Conservation (phyloP, 192 early-diverging fungal species). For the Backusella tarrabulga region DNA sequence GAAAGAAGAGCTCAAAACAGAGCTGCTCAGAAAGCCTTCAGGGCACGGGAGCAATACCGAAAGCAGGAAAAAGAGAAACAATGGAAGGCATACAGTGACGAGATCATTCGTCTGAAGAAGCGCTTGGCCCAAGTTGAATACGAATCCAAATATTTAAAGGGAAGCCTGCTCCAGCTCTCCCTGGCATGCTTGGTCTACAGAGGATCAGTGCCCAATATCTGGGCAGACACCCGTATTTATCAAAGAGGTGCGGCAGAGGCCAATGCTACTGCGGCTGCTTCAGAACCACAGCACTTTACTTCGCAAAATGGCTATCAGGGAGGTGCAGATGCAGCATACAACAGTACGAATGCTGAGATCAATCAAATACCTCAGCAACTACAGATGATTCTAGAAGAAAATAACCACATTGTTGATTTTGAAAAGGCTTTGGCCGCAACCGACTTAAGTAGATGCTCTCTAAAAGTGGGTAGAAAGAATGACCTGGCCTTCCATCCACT, state of each 20-base stretch:
- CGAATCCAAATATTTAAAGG: slow-evolving; percentile 20
- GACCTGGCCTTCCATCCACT: not conserved
- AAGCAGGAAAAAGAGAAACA: slow-evolving; percentile 21
- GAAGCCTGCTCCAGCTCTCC: slow-evolving; percentile 12
- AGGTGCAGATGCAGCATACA: not conserved
- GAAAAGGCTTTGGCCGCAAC: slow-evolving; percentile 6
- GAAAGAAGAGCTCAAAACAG: slow-evolving; percentile 36
- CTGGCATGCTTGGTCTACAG: slow-evolving; percentile 6
- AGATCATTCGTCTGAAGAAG: slow-evolving; percentile 4
- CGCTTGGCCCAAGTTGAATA: slow-evolving; percentile 8
- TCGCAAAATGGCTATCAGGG: not conserved
- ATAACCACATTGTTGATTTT: slow-evolving; percentile 9
- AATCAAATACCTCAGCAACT: slow-evolving; percentile 6
- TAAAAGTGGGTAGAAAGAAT: not conserved
- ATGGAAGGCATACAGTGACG: slow-evolving; percentile 9
- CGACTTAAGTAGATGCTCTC: not conserved
- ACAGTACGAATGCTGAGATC: not conserved
- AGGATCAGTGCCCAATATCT: slow-evolving; percentile 14
- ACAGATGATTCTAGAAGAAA: not conserved
- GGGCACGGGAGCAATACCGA: slow-evolving; percentile 27
- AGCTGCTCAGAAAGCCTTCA: slow-evolving; percentile 26
- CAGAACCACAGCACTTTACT: not conserved
- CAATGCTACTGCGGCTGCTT: not conserved
- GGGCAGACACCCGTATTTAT: slow-evolving; percentile 15
- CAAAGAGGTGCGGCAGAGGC: not conserved